phyloP scores from a whole-genome alignment of 169 alveolate genomes.

The Perkinsus olseni region DNA sequence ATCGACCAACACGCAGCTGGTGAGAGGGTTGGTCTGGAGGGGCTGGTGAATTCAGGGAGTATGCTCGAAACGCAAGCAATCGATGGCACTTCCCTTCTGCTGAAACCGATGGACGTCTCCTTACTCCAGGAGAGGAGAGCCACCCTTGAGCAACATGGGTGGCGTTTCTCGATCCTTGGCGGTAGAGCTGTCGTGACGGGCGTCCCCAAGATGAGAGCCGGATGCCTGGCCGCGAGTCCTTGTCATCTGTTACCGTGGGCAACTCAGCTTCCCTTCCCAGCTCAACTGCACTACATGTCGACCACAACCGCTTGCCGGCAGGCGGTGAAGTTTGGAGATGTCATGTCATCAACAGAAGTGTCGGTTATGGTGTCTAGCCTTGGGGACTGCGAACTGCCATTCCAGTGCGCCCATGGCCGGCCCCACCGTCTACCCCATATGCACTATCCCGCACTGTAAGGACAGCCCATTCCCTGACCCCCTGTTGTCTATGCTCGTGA shows the following conservation, averaged over 20 bases:
- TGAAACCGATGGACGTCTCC: not conserved
- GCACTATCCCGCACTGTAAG: not conserved
- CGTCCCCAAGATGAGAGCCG: slow-evolving; percentile 7
- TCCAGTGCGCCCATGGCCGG: slow-evolving; percentile 33
- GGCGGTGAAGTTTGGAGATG: slow-evolving; percentile 27
- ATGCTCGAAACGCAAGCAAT: not conserved
- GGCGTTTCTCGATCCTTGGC: not conserved
- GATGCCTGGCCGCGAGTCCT: not conserved
- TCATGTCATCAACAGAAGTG: not conserved
- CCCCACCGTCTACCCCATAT: slow-evolving; percentile 25
- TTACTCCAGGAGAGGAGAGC: not conserved
- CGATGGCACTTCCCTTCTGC: not conserved
- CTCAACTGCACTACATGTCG: not conserved
- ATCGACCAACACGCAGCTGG: slow-evolving; percentile 36
- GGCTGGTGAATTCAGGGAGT: not conserved
- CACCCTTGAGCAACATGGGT: not conserved
- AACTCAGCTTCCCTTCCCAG: not conserved
- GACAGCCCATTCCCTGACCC: not conserved
- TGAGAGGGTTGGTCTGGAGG: slow-evolving; percentile 22
- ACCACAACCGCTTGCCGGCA: slow-evolving; percentile 21
- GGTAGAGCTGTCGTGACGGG: not conserved
- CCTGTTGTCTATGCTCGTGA: not conserved
- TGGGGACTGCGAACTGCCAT: not conserved
- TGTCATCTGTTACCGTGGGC: not conserved
- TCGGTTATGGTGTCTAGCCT: not conserved